Conservation (phyloP, 2,329 filamentous ascomycete genomes). For the Periconia macrospinosa region DNA sequence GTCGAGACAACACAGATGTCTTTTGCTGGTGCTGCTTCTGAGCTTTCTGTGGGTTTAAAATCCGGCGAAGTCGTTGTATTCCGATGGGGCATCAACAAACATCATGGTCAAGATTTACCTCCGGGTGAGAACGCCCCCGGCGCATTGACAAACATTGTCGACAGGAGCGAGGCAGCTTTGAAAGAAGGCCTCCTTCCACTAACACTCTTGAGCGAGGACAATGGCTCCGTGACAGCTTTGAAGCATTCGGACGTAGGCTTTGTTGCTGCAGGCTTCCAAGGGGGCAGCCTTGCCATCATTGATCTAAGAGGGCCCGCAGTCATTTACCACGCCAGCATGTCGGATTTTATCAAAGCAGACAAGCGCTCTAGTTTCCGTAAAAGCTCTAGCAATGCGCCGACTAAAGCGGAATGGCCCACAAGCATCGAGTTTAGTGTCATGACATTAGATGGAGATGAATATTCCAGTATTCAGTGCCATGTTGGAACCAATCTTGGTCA, state of each 20-base stretch:
- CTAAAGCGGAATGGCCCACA: constrained; percentile 72
- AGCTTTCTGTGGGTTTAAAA: constrained; percentile 79
- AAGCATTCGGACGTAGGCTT: constrained; percentile 93
- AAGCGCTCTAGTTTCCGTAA: constrained; percentile 73
- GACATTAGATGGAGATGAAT: constrained; percentile 89
- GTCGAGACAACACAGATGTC: constrained; percentile 79
- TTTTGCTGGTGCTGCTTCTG: constrained; percentile 77
- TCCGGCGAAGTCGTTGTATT: constrained; percentile 87
- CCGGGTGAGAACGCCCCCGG: constrained; percentile 50
- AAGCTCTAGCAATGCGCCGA: constrained; percentile 52
- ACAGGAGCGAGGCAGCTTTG: constrained; percentile 70
- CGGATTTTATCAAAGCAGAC: constrained; percentile 74
- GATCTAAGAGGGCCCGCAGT: constrained; percentile 86
- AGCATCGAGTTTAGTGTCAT: constrained; percentile 85
- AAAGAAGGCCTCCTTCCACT: constrained; percentile 82
- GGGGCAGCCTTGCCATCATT: constrained; percentile 77
- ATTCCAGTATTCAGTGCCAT: constrained; percentile 91
- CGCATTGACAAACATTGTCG: constrained; percentile 71
- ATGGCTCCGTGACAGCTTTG: constrained; percentile 77
- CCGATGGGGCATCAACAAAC: constrained; percentile 81
- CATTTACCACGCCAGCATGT: constrained; percentile 73
- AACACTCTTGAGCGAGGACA: constrained; percentile 78
- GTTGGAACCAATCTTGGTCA: constrained; percentile 86
- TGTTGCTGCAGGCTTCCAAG: constrained; percentile 81
- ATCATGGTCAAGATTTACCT: constrained; percentile 66